Percentiles rank a stretch among this genome's conserved stretches.
phyloP scores from a whole-genome alignment of 495 filamentous ascomycete genomes.

The Ramalina intermedia region DNA sequence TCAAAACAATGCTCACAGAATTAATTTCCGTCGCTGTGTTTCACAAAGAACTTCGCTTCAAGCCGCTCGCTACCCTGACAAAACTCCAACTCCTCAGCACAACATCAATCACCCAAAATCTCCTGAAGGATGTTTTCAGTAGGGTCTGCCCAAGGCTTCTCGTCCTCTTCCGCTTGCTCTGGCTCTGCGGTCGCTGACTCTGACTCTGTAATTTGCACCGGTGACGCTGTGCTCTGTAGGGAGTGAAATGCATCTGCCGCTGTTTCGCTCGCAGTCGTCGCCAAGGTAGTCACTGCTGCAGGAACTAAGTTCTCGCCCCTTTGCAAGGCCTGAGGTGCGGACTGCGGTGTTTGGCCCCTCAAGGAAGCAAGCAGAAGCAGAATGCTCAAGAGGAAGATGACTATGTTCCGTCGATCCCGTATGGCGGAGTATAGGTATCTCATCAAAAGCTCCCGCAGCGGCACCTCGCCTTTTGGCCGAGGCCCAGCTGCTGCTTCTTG shows the following conservation, averaged over 20 bases:
- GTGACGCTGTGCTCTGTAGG: not conserved
- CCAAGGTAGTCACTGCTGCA: not conserved
- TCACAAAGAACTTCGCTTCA: too few relatives aligned
- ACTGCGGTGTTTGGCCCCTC: not conserved
- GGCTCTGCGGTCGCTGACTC: not conserved
- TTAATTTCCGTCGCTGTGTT: too few relatives aligned
- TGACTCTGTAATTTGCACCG: not conserved
- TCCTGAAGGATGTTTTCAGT: not conserved
- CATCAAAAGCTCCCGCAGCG: slow-evolving; percentile 44
- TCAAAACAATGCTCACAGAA: too few relatives aligned
- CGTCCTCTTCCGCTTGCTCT: not conserved
- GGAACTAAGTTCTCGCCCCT: not conserved
- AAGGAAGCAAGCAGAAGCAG: slow-evolving; percentile 43
- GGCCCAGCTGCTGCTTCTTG: not conserved
- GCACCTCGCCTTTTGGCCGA: slow-evolving; percentile 1
- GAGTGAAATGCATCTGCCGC: not conserved
- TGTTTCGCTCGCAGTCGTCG: not conserved
- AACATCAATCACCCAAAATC: not conserved
- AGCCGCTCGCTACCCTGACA: too few relatives aligned
- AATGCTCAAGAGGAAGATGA: slow-evolving; percentile 46
- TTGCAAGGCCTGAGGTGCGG: not conserved
- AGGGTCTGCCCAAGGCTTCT: not conserved
- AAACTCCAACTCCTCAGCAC: too few relatives aligned
- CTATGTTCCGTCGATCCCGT: slow-evolving; percentile 56
- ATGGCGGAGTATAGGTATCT: slow-evolving; percentile 56